Evolutionary conservation across 352 stramenopile species (phyloP), one percentile per base, ranked within the genome.

Genomic region (Phytophthora tentaculata): DNA sequence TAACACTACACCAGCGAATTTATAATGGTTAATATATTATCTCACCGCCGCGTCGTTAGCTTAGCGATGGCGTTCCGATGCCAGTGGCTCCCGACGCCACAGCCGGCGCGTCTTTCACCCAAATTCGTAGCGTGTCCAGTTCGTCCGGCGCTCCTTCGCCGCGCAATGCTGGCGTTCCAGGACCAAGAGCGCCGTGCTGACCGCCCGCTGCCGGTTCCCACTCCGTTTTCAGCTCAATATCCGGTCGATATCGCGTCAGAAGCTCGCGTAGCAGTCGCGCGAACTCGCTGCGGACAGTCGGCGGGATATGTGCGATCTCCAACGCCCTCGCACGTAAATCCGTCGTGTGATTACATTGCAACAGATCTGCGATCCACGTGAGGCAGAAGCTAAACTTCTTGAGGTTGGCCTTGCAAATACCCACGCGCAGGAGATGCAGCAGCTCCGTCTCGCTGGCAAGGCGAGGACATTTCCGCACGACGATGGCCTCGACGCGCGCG

Each of bases 381-480:
- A 93, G 74, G 39, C 82, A 93, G 53, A 93, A 93, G 48, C 80
- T 90, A 35, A 89, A 93, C 66, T 93, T 93, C 59, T 93, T 93
- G 17, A 91, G 67, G 49, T 91, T 93, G 61, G 73, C 83, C 53
- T 93, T 93, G 72, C 84, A 93, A 64, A 93, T 90, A 8, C 83
- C 84, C 7, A 84, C 71, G n/a, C 80, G 81, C 48, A 93, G 70
- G 37, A 93, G 69, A 56, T 73, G 64, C 45, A 91, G 76, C 17
- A 93, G 66, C 16, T 86, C 81, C 22, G 73, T 80, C 56, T 93
- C 84, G 20, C 51, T 68, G 17, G 57, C 71, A 7, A 93, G 72
- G 5, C 65, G 73, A 37, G 81, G 71, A 49, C 81, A 91, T 50
- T 91, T 90, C 6, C 70, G 67, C 47, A 91, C 66, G 7, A 91